These are phyloP conservation scores for Xerocomus potaroensis DNA, from an alignment of 768 basidiomycete species.

Conservation along the genomic window DNA sequence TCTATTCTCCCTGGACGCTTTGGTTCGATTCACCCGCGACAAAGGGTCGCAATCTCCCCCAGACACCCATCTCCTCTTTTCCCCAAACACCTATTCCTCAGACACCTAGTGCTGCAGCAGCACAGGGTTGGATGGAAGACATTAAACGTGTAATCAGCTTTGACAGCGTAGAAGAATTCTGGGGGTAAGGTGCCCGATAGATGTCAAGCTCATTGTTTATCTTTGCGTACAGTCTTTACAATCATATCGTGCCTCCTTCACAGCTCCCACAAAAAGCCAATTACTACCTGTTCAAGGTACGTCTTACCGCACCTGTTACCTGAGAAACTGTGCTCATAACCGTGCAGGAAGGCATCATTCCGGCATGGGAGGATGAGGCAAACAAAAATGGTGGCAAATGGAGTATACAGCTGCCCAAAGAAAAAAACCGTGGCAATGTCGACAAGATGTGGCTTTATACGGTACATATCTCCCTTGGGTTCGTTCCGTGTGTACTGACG, in stretches of 20 bases:
- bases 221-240: slow-evolving; percentile 63
- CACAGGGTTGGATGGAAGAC: slow-evolving; percentile 97
- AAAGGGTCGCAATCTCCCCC: slow-evolving; percentile 84
- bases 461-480: slow-evolving; percentile 41
- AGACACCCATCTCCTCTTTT: slow-evolving; percentile 75
- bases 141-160: slow-evolving; percentile 96
- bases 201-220: neutral
- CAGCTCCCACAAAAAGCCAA: slow-evolving; percentile 94
- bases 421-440: slow-evolving; percentile 79
- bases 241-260: slow-evolving; percentile 96
- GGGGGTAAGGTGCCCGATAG: slow-evolving; percentile 67
- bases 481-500: neutral
- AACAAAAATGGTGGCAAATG: slow-evolving; percentile 98
- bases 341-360: slow-evolving; percentile 85
- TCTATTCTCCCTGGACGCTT: slow-evolving; percentile 93
- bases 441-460: slow-evolving; percentile 99
- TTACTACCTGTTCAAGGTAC: slow-evolving; percentile 96
- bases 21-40: slow-evolving; percentile 97
- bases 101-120: slow-evolving; percentile 69
- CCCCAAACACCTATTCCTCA: slow-evolving; percentile 70
- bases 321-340: slow-evolving; percentile 4
- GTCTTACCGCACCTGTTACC: slow-evolving; percentile 17
- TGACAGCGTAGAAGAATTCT: slow-evolving; percentile 98
- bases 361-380: slow-evolving; percentile 96
- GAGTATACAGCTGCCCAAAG: slow-evolving; percentile 95